Base-by-base conservation (phyloP, 148 eudicot species). In the Chenopodium album region DNA sequence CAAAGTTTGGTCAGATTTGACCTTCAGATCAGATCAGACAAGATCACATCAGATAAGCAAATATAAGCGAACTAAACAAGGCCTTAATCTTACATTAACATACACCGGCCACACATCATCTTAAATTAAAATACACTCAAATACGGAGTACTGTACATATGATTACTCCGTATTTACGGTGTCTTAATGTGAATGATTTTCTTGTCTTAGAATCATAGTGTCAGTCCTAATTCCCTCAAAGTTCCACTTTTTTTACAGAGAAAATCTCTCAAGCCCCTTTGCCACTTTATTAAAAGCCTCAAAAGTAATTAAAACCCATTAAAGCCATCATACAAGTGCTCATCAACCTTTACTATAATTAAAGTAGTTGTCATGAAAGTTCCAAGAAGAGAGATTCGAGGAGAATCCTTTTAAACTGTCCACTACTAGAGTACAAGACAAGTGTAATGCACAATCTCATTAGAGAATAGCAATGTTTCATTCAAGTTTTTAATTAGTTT, bases 251-350 rank as follows among this genome's bases (percentile, higher is more conserved):
- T 54, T 60, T 11, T 34, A 26, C 5, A 59, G 67, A 56, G 29
- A 71, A 79, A 47, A 37, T 54, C 23, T 54, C 9, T 54, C n/a
- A 54, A 54, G 23, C 9, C n/a, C 28, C 68, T 79, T 79, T 79
- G 76, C 7, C 54, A 71, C 82, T 79, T 79, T 71, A 79, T 79
- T 14, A 79, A 79, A 79, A 71, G 82, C 56, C 50, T 2, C 68
- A 79, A 79, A 79, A 79, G 76, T n/a, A 78, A 67, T 46, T 19
- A 41, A n/a, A 52, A 32, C 32, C 60, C 52, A 59, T 71, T 71
- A 79, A 79, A 79, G 82, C 64, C 44, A 29, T 69, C 63, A 70
- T 32, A 22, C 3, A 50, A 32, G 70, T 76, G 52, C 76, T 71
- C 31, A 22, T 31, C 6, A n/a, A 22, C 14, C 82, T 79, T 41